Evolutionary conservation across 805 yeast genomes (phyloP).

Genomic region (Starmerella floris): DNA sequence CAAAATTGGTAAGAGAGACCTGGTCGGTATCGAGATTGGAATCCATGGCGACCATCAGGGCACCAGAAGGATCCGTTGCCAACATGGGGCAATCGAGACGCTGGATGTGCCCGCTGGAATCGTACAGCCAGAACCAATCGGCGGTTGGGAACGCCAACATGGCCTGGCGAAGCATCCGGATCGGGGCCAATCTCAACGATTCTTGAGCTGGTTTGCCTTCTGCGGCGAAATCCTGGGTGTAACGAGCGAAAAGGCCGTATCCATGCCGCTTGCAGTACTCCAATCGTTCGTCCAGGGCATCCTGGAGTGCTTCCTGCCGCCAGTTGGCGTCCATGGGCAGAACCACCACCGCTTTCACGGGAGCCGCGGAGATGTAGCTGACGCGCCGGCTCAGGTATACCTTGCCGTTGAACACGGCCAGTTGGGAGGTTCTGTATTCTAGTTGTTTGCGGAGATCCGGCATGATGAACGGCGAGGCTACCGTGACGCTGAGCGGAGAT

Average conservation of each 20-base stretch:
- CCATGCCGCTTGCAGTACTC: conserved; percentile 64
- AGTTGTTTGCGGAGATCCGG: conserved; percentile 22
- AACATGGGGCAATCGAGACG: background rate
- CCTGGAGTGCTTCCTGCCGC: conserved; percentile 43
- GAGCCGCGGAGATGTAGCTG: conserved; percentile 11
- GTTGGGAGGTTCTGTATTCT: conserved; percentile 23
- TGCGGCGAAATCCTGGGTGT: conserved; percentile 60
- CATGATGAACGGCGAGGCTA: conserved; percentile 15
- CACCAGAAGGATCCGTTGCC: background rate
- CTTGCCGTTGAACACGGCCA: conserved; percentile 18
- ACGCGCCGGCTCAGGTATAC: conserved; percentile 20
- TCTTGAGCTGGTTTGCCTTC: conserved; percentile 21
- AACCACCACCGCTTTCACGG: conserved; percentile 45
- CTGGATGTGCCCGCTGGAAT: conserved; percentile 42
- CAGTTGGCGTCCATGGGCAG: conserved; percentile 65
- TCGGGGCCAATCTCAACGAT: conserved; percentile 40
- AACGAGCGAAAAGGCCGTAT: conserved; percentile 67
- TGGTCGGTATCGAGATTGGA: background rate
- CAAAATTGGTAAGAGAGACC: conserved; percentile 1
- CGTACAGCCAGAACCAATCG: conserved; percentile 71
- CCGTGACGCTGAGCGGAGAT: background rate
- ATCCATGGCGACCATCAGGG: background rate
- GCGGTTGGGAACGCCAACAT: conserved; percentile 78
- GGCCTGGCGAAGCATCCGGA: conserved; percentile 61
- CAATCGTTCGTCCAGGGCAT: conserved; percentile 65